Evolutionary conservation across 1,284 basidiomycete genomes (phyloP).

Genomic region (Pseudozyma pruni): DNA sequence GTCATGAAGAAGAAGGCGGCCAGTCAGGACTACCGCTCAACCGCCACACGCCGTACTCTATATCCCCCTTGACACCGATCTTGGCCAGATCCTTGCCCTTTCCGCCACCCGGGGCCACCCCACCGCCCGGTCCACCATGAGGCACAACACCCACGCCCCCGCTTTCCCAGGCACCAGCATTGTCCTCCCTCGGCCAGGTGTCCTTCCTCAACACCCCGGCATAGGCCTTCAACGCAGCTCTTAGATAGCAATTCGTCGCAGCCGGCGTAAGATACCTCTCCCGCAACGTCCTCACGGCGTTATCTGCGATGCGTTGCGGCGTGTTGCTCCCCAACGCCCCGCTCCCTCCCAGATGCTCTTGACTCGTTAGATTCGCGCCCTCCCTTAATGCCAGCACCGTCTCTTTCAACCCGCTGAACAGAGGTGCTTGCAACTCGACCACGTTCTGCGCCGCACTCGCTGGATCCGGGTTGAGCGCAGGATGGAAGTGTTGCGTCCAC

Average conservation of each 20-base stretch:
- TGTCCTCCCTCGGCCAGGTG: conserved; percentile 36
- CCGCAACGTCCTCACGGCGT: conserved; percentile 35
- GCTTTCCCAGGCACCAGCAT: conserved; percentile 24
- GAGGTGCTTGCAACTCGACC: conserved; percentile 37
- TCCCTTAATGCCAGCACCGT: conserved; percentile 16
- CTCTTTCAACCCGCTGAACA: conserved; percentile 44
- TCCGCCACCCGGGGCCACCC: conserved; percentile 35
- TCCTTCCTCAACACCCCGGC: conserved; percentile 20
- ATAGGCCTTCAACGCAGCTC: conserved; percentile 46
- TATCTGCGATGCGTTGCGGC: conserved; percentile 43
- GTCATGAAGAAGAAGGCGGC: conserved; percentile 23
- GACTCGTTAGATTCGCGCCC: not conserved
- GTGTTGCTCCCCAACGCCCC: conserved; percentile 16
- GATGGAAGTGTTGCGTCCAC: conserved; percentile 63
- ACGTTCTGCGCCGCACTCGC: conserved; percentile 33
- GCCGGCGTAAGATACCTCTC: conserved; percentile 53
- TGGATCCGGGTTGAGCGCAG: conserved; percentile 42
- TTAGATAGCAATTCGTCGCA: conserved; percentile 49
- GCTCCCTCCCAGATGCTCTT: no score
- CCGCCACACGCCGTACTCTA: conserved; percentile 55
- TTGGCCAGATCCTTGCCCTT: conserved; percentile 40
- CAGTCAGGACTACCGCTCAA: conserved; percentile 37
- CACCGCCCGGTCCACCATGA: conserved; percentile 29
- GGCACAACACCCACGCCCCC: conserved; percentile 26
- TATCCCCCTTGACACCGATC: conserved; percentile 45